These are phyloP conservation scores for Xylariales sp. DNA, from an alignment of 2,329 filamentous ascomycete species.

Conservation along the genomic window DNA sequence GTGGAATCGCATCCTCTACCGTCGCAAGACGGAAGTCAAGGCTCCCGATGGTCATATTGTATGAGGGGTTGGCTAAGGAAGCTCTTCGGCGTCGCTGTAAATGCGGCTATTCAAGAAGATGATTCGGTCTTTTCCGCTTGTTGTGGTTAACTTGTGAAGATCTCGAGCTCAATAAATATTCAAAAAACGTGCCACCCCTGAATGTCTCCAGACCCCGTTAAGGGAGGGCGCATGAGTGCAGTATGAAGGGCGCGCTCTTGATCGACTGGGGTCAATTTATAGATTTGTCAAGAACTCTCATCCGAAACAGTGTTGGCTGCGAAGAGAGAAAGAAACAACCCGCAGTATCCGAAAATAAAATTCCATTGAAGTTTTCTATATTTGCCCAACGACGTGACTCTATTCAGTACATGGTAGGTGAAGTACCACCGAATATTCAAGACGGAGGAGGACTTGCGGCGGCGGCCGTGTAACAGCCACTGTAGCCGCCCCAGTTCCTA, in stretches of 20 bases:
- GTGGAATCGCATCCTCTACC: constrained; percentile 35
- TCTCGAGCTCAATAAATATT: constrained; percentile 12
- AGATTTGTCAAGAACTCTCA: not conserved
- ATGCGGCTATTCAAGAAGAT: not conserved
- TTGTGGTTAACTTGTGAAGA: not conserved
- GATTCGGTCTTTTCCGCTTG: not conserved
- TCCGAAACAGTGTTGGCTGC: too few species aligned
- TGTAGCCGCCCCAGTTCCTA: too few species aligned
- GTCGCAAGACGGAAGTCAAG: constrained; percentile 41
- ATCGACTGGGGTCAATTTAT: not conserved
- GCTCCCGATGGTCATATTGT: constrained; percentile 12
- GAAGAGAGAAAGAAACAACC: not conserved
- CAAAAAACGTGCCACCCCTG: not conserved
- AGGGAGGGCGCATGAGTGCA: constrained; percentile 26
- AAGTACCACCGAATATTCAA: too few species aligned
- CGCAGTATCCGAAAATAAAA: not conserved
- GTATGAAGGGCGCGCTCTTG: constrained; percentile 28
- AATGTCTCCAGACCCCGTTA: not conserved
- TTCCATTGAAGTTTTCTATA: not conserved
- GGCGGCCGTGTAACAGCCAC: too few species aligned
- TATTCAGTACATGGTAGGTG: too few species aligned
- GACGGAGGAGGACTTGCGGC: too few species aligned
- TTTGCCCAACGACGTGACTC: not conserved
- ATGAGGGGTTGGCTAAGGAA: not conserved
- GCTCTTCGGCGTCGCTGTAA: not conserved